Evolutionary conservation across 2,329 filamentous ascomycete species (phyloP).

Genomic region (Aspergillus quadricinctus): DNA sequence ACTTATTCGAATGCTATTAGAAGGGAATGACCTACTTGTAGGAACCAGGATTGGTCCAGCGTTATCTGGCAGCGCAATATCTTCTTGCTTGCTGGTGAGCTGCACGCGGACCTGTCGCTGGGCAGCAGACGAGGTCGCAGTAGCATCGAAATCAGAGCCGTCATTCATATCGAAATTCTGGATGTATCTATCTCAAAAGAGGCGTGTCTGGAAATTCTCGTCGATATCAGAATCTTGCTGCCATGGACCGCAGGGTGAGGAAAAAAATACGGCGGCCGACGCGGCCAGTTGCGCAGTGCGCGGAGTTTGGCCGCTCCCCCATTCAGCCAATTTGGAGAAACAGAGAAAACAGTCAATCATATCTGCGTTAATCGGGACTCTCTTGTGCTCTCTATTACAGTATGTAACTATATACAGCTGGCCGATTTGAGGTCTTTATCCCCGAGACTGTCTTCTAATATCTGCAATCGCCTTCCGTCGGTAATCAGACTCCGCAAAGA

Average conservation of each 20-base stretch:
- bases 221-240: background rate
- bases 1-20: background rate
- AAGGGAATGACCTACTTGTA: constrained; percentile 41
- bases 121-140: constrained; percentile 16
- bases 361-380: background rate
- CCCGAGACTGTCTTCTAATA: constrained; percentile 42
- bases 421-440: constrained; percentile 4
- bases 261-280: constrained; percentile 39
- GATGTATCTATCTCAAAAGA: background rate
- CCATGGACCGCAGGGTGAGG: constrained; percentile 8
- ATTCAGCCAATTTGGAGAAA: background rate
- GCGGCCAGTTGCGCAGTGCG: constrained; percentile 38
- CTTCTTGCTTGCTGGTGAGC: constrained; percentile 49
- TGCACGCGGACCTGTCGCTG: constrained; percentile 52
- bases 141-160: constrained; percentile 14
- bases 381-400: background rate
- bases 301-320: constrained; percentile 25
- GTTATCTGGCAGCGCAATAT: constrained; percentile 51
- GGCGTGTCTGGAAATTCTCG: background rate
- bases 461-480: constrained; percentile 55
- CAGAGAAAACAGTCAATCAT: background rate
- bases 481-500: constrained; percentile 61
- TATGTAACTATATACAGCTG: constrained; percentile 1
- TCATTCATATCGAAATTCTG: constrained; percentile 22
- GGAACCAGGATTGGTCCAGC: constrained; percentile 55